Base-by-base conservation (phyloP, 2,329 filamentous ascomycete genomes). In the Paecilomyces fulvus region DNA sequence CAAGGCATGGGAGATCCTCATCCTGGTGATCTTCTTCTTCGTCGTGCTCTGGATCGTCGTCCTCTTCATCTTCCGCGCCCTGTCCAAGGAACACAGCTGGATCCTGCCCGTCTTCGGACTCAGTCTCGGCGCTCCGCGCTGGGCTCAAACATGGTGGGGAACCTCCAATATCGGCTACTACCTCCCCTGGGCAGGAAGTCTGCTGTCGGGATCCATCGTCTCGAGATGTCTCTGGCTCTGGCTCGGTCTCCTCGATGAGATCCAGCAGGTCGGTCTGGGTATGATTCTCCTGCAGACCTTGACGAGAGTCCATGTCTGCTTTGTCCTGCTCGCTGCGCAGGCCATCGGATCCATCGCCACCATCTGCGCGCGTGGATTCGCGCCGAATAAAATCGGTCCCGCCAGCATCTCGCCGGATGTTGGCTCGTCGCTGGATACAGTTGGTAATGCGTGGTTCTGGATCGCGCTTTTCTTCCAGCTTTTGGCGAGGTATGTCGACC, bases 101-200 rank as follows among this genome's bases (percentile, higher is more conserved):
- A 77, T 84, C 62, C 69, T 85, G 8, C 82, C 82, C 28, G 77
- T 85, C 58, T 84, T 85, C 63, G 81, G 82, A 54, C 79, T 85
- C 21, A 30, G 28, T 52, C 28, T 17, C 56, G 59, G 59, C n/a
- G 81, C 81, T 3, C 82, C 82, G 1, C 73, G 82, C 59, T 85
- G 82, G 82, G 77, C 76, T 30, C 82, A 85, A 68, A 83, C 83
- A 64, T 78, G 83, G 58, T 85, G 83, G 83, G 78, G 76, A 3
- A 79, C 76, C 2, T 79, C 75, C 14, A 76, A 77, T 43, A 77
- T 83, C 60, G 82, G 81, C 10, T 70, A 76, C 51, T 84, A 80
- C 62, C 66, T 85, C 2, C 82, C 82, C 2, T 84, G 81, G 81
- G 78, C 77, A 2, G 79, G 79, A 30, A 68, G 71, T 1, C 74